These are phyloP conservation scores for Erodium chrysanthum DNA, from an alignment of 441 rosid genomes.

Conservation along the genomic window DNA sequence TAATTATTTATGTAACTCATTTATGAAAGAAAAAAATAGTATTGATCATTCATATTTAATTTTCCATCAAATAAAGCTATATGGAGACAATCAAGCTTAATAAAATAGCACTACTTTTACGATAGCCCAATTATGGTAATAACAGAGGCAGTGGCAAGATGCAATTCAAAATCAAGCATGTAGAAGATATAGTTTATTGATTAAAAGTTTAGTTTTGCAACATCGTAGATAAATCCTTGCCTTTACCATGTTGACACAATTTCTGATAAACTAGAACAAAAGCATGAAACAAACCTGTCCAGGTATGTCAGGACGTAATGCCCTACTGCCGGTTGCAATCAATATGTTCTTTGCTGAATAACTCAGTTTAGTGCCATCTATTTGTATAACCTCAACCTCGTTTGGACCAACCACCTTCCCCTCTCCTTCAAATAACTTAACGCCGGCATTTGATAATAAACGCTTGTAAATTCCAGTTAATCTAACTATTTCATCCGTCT, in stretches of 20 bases:
- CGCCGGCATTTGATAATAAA: conserved; percentile 74
- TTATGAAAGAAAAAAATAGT: no score
- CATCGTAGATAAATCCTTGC: not conserved
- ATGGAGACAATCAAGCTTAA: no score
- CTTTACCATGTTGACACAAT: not conserved
- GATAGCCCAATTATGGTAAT: no score
- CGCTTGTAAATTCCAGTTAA: conserved; percentile 89
- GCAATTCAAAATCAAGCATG: not conserved
- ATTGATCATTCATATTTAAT: no score
- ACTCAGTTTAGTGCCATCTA: conserved; percentile 82
- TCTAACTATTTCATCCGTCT: conserved; percentile 84
- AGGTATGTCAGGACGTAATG: conserved; percentile 69
- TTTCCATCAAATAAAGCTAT: no score
- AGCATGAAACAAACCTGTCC: conserved; percentile 47
- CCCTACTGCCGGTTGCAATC: conserved; percentile 93
- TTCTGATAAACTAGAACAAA: not conserved
- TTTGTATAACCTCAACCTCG: conserved; percentile 82
- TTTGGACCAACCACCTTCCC: conserved; percentile 84
- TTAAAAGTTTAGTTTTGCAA: not conserved
- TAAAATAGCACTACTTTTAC: no score
- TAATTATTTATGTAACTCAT: no score
- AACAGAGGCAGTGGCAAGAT: not conserved
- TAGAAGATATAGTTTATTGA: not conserved
- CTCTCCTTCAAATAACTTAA: conserved; percentile 90
- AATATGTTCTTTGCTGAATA: conserved; percentile 83